Evolutionary conservation across 116 monocot genomes (phyloP).

Genomic region (Zostera marina): DNA sequence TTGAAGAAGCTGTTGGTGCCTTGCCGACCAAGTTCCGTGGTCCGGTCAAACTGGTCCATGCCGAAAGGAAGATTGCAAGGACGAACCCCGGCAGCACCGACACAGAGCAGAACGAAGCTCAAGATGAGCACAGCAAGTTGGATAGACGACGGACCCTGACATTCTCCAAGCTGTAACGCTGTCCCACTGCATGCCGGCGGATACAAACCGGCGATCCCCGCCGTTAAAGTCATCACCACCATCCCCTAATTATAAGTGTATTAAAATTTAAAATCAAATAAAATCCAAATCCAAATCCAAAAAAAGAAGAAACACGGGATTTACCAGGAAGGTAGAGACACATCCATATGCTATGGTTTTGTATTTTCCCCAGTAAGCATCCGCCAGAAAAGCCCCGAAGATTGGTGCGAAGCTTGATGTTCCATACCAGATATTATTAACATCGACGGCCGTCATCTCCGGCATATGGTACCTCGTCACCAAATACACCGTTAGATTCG

Average conservation of each 20-base stretch:
- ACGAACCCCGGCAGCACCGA: conserved; percentile 61
- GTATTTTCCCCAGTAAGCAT: conserved; percentile 32
- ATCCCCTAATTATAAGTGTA: conserved; percentile 30
- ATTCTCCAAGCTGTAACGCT: conserved; percentile 7
- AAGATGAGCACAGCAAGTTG: conserved; percentile 29
- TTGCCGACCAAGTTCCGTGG: conserved; percentile 10
- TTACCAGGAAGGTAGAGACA: conserved; percentile 11
- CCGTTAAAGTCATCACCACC: conserved; percentile 44
- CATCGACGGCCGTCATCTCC: conserved; percentile 9
- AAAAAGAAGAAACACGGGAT: neutral
- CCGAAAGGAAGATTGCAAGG: conserved; percentile 65
- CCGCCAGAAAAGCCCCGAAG: conserved; percentile 42
- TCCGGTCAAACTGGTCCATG: conserved; percentile 42
- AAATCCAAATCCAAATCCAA: neutral
- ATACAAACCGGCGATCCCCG: conserved; percentile 28
- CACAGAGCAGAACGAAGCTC: conserved; percentile 24
- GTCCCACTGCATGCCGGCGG: conserved; percentile 23
- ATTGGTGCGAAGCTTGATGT: conserved; percentile 33
- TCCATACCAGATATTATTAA: conserved; percentile 27
- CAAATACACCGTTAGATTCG: conserved; percentile 20
- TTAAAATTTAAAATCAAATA: too few relatives aligned
- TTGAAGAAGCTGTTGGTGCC: conserved; percentile 50
- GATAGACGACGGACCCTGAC: conserved; percentile 3
- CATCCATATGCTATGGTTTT: conserved; percentile 10
- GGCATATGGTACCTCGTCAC: conserved; percentile 27